These are phyloP conservation scores for Hymenoscyphus repandus DNA, from an alignment of 2,329 filamentous ascomycete genomes.

Conservation along the genomic window DNA sequence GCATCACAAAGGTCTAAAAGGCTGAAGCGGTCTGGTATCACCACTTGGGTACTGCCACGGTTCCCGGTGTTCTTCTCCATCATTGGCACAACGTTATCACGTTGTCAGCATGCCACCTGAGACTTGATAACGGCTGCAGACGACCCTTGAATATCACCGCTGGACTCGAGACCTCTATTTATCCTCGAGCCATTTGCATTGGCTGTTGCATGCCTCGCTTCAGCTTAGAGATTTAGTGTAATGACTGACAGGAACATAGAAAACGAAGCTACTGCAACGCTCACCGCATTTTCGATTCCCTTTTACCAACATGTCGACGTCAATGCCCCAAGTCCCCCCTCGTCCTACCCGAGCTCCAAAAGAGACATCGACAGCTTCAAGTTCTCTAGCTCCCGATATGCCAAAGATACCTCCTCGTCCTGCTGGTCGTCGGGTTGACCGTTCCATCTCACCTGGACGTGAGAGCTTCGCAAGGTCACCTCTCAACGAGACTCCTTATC, in stretches of 20 bases:
- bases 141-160: background rate
- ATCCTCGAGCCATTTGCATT: slow-evolving; percentile 3
- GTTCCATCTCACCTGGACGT: slow-evolving; percentile 70
- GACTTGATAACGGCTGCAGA: slow-evolving; percentile 11
- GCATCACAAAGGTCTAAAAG: slow-evolving; percentile 5
- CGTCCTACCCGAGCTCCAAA: slow-evolving; percentile 52
- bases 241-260: slow-evolving; percentile 17
- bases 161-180: background rate
- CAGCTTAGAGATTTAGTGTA: slow-evolving; percentile 2
- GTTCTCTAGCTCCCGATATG: slow-evolving; percentile 37
- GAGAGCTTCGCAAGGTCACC: slow-evolving; percentile 82
- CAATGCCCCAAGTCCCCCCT: slow-evolving; percentile 51
- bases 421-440: slow-evolving; percentile 56
- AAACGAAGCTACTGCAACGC: background rate
- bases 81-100: slow-evolving; percentile 16
- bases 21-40: slow-evolving; percentile 12
- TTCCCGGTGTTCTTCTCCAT: background rate
- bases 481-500: slow-evolving; percentile 63
- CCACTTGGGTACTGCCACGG: slow-evolving; percentile 1
- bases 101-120: slow-evolving; percentile 9
- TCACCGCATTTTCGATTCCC: slow-evolving; percentile 5
- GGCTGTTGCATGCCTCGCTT: slow-evolving; percentile 12
- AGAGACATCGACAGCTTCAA: slow-evolving; percentile 34
- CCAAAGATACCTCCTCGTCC: slow-evolving; percentile 80
- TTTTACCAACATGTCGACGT: slow-evolving; percentile 35